Percentiles rank a stretch among this genome's conserved stretches.
phyloP scores from a whole-genome alignment of 2,329 filamentous ascomycete species.

The Taxawa tesnikishii region DNA sequence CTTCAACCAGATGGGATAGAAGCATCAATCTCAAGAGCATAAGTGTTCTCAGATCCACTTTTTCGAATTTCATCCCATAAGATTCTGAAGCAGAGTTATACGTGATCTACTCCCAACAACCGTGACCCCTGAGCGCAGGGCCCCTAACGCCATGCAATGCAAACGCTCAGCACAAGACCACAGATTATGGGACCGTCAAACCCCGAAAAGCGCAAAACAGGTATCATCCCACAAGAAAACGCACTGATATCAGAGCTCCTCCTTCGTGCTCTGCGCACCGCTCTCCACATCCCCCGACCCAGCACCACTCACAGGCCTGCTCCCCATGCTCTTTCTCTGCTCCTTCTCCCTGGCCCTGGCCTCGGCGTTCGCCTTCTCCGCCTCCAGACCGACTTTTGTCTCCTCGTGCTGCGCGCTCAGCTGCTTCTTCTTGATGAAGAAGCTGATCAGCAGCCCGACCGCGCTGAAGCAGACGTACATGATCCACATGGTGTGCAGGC shows the following conservation, averaged over 20 bases:
- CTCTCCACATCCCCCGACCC: conserved; percentile 4
- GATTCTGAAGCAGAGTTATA: too few relatives aligned
- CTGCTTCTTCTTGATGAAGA: conserved; percentile 29
- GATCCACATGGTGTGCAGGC: conserved; percentile 36
- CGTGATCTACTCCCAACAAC: too few relatives aligned
- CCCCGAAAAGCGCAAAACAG: too few relatives aligned
- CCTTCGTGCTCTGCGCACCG: conserved; percentile 1
- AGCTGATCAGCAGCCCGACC: conserved; percentile 23
- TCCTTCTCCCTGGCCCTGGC: conserved; percentile 18
- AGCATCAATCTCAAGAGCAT: too few relatives aligned
- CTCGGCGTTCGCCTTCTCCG: conserved; percentile 24
- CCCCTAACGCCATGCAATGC: too few relatives aligned
- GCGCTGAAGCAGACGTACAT: conserved; percentile 31
- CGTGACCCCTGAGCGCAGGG: too few relatives aligned
- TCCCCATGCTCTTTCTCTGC: conserved; percentile 7
- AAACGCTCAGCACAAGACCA: too few relatives aligned
- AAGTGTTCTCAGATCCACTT: too few relatives aligned
- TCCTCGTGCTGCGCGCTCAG: conserved; percentile 32
- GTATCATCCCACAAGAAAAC: too few relatives aligned
- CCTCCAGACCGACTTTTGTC: conserved; percentile 36
- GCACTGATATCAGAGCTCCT: background rate
- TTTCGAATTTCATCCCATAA: too few relatives aligned
- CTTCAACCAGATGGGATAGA: too few relatives aligned
- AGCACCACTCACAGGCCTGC: conserved; percentile 2
- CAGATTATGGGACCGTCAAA: too few relatives aligned